Percentiles rank a stretch among this genome's conserved stretches.
These are phyloP conservation scores for Kurtzmaniella quercitrusa DNA, from an alignment of 1,139 yeast species.

Conservation along the genomic window DNA sequence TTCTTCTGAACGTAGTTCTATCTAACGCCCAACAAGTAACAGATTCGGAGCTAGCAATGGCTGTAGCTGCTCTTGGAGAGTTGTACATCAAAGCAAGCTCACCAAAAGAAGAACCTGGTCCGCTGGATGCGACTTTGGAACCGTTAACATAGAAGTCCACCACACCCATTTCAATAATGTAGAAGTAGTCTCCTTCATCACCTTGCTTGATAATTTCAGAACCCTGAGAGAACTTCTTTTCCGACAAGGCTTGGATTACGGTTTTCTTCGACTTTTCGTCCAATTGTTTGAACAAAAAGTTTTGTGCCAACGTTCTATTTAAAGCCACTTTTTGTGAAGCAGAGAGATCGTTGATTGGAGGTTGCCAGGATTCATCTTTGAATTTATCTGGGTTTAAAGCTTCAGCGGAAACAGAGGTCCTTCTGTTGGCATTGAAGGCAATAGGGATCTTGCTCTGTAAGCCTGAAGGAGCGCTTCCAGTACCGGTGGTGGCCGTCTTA, in stretches of 20 bases:
- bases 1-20: conserved; percentile 87
- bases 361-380: conserved; percentile 64
- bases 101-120: conserved; percentile 90
- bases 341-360: conserved; percentile 64
- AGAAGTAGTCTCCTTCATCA: conserved; percentile 93
- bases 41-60: conserved; percentile 64
- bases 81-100: conserved; percentile 97
- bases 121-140: conserved; percentile 64
- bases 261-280: conserved; percentile 70
- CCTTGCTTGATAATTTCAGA: conserved; percentile 83
- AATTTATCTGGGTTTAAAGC: conserved; percentile 55
- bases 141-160: conserved; percentile 82
- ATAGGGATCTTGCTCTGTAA: conserved; percentile 35
- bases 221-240: conserved; percentile 57
- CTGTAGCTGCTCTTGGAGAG: conserved; percentile 97
- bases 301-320: conserved; percentile 66
- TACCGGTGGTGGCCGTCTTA: conserved; percentile 8
- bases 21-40: conserved; percentile 84
- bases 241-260: conserved; percentile 77
- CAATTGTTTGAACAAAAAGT: conserved; percentile 78
- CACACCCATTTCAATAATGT: conserved; percentile 78
- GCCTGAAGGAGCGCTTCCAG: conserved; percentile 8
- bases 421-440: conserved; percentile 73
- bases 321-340: conserved; percentile 65
- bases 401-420: conserved; percentile 87